Conservation (phyloP, 2,329 filamentous ascomycete genomes). For the Alternaria burnsii region DNA sequence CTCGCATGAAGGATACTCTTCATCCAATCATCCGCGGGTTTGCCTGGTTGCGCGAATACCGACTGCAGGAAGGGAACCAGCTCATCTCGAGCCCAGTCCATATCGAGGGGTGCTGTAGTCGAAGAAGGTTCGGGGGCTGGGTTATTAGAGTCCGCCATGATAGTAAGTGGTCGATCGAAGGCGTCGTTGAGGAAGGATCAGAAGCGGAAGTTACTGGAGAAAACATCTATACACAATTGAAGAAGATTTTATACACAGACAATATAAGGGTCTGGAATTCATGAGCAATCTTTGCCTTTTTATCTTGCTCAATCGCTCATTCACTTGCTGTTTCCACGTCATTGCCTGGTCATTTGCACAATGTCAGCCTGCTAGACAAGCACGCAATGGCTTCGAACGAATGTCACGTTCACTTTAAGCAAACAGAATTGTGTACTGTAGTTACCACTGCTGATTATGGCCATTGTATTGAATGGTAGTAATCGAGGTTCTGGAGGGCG, state of each 20-base stretch:
- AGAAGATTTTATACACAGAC: not conserved
- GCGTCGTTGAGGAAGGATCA: not conserved
- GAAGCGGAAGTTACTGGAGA: not conserved
- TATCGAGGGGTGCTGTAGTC: not conserved
- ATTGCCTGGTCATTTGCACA: not conserved
- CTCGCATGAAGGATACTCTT: not conserved
- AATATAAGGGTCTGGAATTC: not conserved
- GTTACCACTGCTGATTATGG: not conserved
- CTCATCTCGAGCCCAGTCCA: constrained; percentile 12
- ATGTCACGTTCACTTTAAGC: not conserved
- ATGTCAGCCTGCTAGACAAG: not conserved
- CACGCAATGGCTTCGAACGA: not conserved
- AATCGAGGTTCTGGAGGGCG: not conserved
- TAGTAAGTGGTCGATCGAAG: not conserved
- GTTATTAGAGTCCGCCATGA: not conserved
- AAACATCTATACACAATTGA: not conserved
- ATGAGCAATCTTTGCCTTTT: not conserved
- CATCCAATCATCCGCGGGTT: constrained; percentile 1
- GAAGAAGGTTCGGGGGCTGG: not conserved
- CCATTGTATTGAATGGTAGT: not conserved
- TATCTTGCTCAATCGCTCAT: not conserved
- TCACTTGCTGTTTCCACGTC: not conserved
- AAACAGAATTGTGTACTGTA: not conserved
- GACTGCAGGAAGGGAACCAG: constrained; percentile 15
- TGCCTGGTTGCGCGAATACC: not conserved